phyloP scores from a whole-genome alignment of 2,329 filamentous ascomycete species.

The Xylariaceae sp. region DNA sequence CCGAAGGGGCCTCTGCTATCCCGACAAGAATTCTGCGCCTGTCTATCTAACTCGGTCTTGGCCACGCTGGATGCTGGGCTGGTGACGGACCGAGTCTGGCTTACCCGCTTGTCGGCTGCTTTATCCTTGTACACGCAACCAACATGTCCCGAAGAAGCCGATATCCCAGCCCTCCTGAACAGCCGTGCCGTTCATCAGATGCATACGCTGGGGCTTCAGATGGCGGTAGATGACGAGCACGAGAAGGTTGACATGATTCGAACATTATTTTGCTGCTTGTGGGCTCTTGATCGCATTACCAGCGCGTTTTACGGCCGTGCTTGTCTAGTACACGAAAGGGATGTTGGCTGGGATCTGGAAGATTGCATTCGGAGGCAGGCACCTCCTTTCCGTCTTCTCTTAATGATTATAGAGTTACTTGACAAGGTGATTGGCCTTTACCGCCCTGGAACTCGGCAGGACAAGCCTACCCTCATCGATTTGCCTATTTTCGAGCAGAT shows the following conservation, averaged over 20 bases:
- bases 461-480: constrained; percentile 56
- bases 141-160: constrained; percentile 57
- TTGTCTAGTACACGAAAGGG: constrained; percentile 64
- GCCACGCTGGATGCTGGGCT: constrained; percentile 59
- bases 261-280: constrained; percentile 61
- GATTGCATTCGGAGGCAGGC: constrained; percentile 56
- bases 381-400: constrained; percentile 62
- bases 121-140: constrained; percentile 66
- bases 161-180: constrained; percentile 59
- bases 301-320: constrained; percentile 66
- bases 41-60: constrained; percentile 55
- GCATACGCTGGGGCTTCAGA: constrained; percentile 62
- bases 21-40: constrained; percentile 55
- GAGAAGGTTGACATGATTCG: constrained; percentile 49
- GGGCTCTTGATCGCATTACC: constrained; percentile 66
- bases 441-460: constrained; percentile 57
- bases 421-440: constrained; percentile 67
- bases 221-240: constrained; percentile 44
- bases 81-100: constrained; percentile 59
- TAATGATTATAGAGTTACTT: constrained; percentile 60
- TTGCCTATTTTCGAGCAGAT: constrained; percentile 63
- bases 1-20: constrained; percentile 47
- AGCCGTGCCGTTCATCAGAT: constrained; percentile 62
- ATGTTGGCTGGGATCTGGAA: constrained; percentile 60
- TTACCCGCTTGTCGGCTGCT: constrained; percentile 60